These are phyloP conservation scores for Trichoderma sp. DNA, from an alignment of 2,329 filamentous ascomycete species.

Conservation along the genomic window DNA sequence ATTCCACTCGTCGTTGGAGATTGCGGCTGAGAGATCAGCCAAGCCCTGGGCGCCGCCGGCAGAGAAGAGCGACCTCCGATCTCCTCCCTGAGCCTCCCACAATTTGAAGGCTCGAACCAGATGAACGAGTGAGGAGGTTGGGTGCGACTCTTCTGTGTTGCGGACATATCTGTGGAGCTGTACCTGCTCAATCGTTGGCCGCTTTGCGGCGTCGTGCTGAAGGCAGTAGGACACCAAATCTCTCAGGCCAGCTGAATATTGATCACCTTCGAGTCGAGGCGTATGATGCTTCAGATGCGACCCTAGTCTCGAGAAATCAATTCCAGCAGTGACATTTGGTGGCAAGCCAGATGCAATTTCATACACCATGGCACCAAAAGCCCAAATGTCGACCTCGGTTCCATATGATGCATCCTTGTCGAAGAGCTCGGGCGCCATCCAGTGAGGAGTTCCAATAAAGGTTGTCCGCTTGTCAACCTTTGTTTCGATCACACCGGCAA, in stretches of 20 bases:
- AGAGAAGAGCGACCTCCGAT: constrained; percentile 62
- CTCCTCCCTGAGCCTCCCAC: constrained; percentile 74
- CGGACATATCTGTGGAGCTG: constrained; percentile 67
- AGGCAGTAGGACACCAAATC: constrained; percentile 72
- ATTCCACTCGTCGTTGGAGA: constrained; percentile 62
- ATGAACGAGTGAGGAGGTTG: constrained; percentile 59
- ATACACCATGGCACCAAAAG: constrained; percentile 75
- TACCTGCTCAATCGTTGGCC: constrained; percentile 67
- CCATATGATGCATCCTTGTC: constrained; percentile 63
- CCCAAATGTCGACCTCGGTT: constrained; percentile 78
- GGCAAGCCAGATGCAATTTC: constrained; percentile 78
- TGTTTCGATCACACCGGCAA: constrained; percentile 73
- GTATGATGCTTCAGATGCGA: constrained; percentile 58
- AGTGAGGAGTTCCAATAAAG: constrained; percentile 78
- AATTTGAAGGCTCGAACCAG: constrained; percentile 70
- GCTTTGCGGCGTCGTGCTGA: constrained; percentile 62
- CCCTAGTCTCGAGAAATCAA: constrained; percentile 48
- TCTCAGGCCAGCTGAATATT: constrained; percentile 66
- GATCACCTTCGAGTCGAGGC: constrained; percentile 67
- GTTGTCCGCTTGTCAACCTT: constrained; percentile 75
- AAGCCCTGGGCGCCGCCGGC: constrained; percentile 57
- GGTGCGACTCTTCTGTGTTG: constrained; percentile 60
- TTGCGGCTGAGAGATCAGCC: constrained; percentile 42
- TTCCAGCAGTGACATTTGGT: constrained; percentile 61
- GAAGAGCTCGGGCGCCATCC: constrained; percentile 82